Base-by-base conservation (phyloP, 148 eudicot species). In the Heliosperma pusillum region DNA sequence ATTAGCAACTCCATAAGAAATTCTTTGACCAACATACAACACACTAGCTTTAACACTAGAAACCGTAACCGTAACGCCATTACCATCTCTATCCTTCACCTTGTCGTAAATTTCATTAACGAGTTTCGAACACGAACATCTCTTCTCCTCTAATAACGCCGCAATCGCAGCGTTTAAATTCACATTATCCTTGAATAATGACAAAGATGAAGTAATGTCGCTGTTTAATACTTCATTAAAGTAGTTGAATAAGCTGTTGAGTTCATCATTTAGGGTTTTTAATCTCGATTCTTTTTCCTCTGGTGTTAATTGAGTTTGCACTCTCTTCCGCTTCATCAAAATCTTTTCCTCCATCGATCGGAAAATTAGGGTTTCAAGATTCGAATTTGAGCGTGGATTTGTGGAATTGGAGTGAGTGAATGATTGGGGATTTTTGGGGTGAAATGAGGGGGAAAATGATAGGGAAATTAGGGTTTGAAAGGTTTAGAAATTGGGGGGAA, bases 101-200 rank as follows among this genome's bases (percentile, higher is more conserved):
- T 65, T 78, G 70, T 82, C 90, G 42, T 82, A 90, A 80, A 95
- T 82, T 73, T 79, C 87, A 13, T 69, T 80, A 1, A 85, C 90
- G 24, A 95, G 36, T 71, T 88, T 95, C 56, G 89, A 83, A 25
- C 85, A 83, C 52, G 93, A 79, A 56, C 78, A 77, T 65, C 76
- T 78, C 66, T 90, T 95, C 84, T 92, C 98, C 80, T 90, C 98
- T 80, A 95, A 66, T 79, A 90, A 72, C 77, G 83, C 66, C 64
- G 98, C 96, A 78, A 92, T 83, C 81, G 74, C 75, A 58, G 81
- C 78, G 73, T 85, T 86, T 76, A 71, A 56, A 71, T 22, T 80
- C 74, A 67, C 57, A 72, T 24, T 80, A 42, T 58, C 76, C 30
- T 24, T 61, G 64, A 44, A 76, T 21, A 6, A 16, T 8, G 1